Percentiles rank a stretch among this genome's conserved stretches.
phyloP scores from a whole-genome alignment of 768 basidiomycete species.

The Collybiopsis luxurians region DNA sequence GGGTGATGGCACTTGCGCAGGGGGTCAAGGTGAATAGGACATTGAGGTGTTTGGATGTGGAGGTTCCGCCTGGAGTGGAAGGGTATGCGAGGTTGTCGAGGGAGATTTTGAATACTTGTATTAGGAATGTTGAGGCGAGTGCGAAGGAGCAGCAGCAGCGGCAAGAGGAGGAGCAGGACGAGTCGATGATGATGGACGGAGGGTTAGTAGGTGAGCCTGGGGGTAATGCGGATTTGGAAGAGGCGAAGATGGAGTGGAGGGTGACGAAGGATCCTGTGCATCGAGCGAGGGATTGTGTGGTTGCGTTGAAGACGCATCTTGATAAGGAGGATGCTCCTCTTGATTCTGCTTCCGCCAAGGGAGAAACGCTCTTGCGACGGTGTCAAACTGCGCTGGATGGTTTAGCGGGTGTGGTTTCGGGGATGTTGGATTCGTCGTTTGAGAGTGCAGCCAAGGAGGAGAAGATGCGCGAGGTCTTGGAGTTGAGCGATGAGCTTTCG shows the following conservation, averaged over 20 bases:
- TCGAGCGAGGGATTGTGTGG: slow-evolving; percentile 4
- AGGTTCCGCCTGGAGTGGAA: slow-evolving; percentile 84
- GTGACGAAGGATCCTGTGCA: slow-evolving; percentile 15
- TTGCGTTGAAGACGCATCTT: not conserved
- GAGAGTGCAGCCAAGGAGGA: slow-evolving; percentile 55
- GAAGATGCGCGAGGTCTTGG: slow-evolving; percentile 65
- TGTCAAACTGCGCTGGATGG: slow-evolving; percentile 28
- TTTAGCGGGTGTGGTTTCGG: slow-evolving; percentile 44
- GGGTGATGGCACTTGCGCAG: slow-evolving; percentile 87
- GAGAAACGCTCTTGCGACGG: not conserved
- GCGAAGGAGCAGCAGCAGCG: slow-evolving; percentile 32
- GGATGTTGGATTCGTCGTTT: slow-evolving; percentile 49
- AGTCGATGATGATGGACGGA: too few species aligned
- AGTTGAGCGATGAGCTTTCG: slow-evolving; percentile 70
- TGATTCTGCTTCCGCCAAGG: not conserved
- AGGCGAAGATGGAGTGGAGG: not conserved
- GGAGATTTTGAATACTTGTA: slow-evolving; percentile 86
- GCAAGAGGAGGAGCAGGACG: slow-evolving; percentile 22
- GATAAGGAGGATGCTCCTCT: not conserved
- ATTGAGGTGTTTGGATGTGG: slow-evolving; percentile 91
- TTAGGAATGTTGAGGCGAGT: slow-evolving; percentile 91
- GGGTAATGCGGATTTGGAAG: not conserved
- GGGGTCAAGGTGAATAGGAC: slow-evolving; percentile 82
- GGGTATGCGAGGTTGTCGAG: slow-evolving; percentile 83
- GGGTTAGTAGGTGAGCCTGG: too few species aligned